phyloP scores from a whole-genome alignment of 805 yeast genomes.

The Tetrapisispora phaffii region DNA sequence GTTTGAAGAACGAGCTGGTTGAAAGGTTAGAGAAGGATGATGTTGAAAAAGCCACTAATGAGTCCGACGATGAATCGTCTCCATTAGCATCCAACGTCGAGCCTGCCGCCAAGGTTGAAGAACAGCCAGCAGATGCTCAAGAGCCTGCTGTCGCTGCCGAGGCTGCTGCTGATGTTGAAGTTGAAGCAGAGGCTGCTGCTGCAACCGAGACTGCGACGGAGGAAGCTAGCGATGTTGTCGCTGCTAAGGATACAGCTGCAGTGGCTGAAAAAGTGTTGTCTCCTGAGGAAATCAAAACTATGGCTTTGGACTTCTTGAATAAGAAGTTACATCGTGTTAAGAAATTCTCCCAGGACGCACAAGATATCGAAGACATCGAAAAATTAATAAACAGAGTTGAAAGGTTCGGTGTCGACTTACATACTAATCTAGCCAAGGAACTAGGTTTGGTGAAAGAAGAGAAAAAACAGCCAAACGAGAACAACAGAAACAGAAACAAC shows the following conservation, averaged over 20 bases:
- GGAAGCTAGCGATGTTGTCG: background rate
- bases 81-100: too few relatives aligned
- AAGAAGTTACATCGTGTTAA: conserved; percentile 63
- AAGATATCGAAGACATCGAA: conserved; percentile 50
- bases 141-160: conserved; percentile 1
- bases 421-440: conserved; percentile 57
- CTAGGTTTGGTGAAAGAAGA: conserved; percentile 41
- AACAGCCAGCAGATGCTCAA: background rate
- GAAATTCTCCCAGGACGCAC: conserved; percentile 64
- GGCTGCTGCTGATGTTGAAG: conserved; percentile 3
- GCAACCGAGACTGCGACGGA: conserved; percentile 3
- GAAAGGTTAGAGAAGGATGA: conserved; percentile 36
- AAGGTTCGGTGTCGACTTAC: conserved; percentile 72
- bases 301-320: conserved; percentile 56
- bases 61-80: background rate
- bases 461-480: conserved; percentile 5
- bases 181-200: conserved; percentile 3
- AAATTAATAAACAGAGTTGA: conserved; percentile 44
- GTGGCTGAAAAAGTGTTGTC: conserved; percentile 31
- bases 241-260: conserved; percentile 3
- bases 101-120: background rate
- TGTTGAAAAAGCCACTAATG: background rate
- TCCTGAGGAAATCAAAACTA: conserved; percentile 61
- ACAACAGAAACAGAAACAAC: background rate
- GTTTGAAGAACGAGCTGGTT: conserved; percentile 72